A percentile compares a stretch with the other conserved stretches of the same genome.
These are phyloP conservation scores for Pseudonitzschia pungens DNA, from an alignment of 108 stramenopile species.

Conservation along the genomic window DNA sequence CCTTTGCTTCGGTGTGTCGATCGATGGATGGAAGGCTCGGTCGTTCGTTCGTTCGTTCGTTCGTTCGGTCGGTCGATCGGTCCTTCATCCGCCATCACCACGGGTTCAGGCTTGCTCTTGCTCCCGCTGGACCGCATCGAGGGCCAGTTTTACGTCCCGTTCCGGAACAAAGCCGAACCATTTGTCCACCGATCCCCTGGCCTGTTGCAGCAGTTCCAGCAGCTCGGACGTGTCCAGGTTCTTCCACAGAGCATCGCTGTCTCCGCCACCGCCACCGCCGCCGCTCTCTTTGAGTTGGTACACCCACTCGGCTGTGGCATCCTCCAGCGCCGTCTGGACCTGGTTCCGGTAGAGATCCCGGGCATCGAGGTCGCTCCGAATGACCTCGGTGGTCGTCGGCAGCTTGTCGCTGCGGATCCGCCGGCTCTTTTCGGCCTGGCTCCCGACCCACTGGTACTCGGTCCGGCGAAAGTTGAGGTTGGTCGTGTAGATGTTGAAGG, in stretches of 20 bases:
- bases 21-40: no score
- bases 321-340: conserved; percentile 58
- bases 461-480: conserved; percentile 31
- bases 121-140: background rate
- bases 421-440: conserved; percentile 29
- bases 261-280: no score
- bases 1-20: no score
- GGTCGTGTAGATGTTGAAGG: conserved; percentile 44
- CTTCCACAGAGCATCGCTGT: background rate
- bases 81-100: background rate
- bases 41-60: no score
- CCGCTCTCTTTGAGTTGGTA: conserved; percentile 18
- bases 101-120: background rate
- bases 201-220: background rate
- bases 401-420: conserved; percentile 54
- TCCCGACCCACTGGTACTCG: conserved; percentile 24
- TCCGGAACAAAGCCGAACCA: conserved; percentile 2
- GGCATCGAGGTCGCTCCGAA: conserved; percentile 71
- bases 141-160: background rate
- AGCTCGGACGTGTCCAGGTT: background rate
- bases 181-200: background rate
- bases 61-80: conserved; percentile 1
- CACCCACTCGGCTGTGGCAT: conserved; percentile 56
- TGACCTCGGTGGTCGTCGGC: conserved; percentile 51
- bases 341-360: conserved; percentile 74